These are phyloP conservation scores for Yamadazyma ubonensis DNA, from an alignment of 805 yeast genomes.

Conservation along the genomic window DNA sequence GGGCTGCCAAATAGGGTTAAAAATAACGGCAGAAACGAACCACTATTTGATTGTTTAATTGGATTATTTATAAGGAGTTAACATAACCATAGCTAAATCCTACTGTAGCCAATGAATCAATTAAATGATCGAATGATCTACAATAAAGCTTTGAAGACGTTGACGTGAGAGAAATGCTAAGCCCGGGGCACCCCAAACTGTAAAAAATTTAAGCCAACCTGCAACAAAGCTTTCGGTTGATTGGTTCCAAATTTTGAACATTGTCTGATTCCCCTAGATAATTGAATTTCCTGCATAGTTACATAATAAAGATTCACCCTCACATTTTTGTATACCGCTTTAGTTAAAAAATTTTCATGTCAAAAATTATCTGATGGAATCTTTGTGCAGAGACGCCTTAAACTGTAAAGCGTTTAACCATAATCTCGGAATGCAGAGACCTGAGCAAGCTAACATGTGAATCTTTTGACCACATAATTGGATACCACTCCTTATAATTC, in stretches of 20 bases:
- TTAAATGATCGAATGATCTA: no score
- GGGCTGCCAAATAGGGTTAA: no score
- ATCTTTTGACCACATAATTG: neutral
- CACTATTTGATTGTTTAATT: no score
- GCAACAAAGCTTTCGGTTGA: neutral
- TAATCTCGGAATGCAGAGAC: neutral
- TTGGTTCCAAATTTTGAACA: neutral
- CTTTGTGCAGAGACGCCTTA: conserved; percentile 1
- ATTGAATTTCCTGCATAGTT: neutral
- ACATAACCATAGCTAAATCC: conserved; percentile 1
- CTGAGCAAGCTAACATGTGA: neutral
- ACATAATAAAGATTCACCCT: neutral
- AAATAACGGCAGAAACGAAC: no score
- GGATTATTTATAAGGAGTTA: no score
- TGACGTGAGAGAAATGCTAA: no score
- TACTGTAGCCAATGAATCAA: neutral
- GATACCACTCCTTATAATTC: neutral
- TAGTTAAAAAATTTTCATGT: neutral
- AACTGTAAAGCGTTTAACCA: conserved; percentile 1
- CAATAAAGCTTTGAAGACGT: no score
- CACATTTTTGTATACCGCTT: neutral
- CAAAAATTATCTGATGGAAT: conserved; percentile 4
- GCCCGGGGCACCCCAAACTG: neutral
- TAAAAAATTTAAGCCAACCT: neutral
- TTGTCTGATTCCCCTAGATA: conserved; percentile 1